Evolutionary conservation across 306 rosid genomes (phyloP).

Genomic region (Pterocarpus macrocarpus): DNA sequence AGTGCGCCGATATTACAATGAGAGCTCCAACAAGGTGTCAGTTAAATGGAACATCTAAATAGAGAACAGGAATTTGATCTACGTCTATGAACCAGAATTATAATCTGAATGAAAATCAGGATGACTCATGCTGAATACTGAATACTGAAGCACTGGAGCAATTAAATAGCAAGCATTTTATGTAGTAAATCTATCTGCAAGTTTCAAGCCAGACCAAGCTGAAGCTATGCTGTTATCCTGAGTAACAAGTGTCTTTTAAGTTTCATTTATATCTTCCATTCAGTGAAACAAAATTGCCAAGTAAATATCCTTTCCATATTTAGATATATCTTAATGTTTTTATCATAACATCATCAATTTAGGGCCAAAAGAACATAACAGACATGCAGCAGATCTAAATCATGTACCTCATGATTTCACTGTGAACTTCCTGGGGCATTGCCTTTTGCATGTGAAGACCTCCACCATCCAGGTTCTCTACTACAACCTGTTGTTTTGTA

Average conservation of each 20-base stretch:
- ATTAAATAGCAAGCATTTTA: not conserved
- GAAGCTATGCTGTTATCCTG: constrained; percentile 10
- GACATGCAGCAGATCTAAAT: constrained; percentile 20
- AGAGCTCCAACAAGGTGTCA: not conserved
- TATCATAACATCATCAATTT: constrained; percentile 5
- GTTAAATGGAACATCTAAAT: not conserved
- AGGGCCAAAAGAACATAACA: constrained; percentile 27
- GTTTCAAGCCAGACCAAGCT: constrained; percentile 13
- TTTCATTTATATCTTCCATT: not conserved
- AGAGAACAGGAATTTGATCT: constrained; percentile 7
- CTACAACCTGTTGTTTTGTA: constrained; percentile 52
- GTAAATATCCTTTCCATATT: not conserved
- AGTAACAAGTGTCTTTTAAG: not conserved
- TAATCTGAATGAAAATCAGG: not conserved
- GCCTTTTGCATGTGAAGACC: constrained; percentile 39
- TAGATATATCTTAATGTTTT: not conserved
- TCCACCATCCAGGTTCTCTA: constrained; percentile 48
- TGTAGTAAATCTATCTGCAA: constrained; percentile 10
- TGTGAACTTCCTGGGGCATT: constrained; percentile 41
- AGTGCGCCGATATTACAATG: not conserved
- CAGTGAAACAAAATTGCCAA: not conserved
- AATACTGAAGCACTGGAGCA: not conserved
- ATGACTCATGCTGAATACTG: not conserved
- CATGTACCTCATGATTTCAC: constrained; percentile 59
- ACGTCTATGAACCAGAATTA: not conserved